phyloP scores from a whole-genome alignment of 129 eudicot species.

The Chrysanthemum lavandulifolium region DNA sequence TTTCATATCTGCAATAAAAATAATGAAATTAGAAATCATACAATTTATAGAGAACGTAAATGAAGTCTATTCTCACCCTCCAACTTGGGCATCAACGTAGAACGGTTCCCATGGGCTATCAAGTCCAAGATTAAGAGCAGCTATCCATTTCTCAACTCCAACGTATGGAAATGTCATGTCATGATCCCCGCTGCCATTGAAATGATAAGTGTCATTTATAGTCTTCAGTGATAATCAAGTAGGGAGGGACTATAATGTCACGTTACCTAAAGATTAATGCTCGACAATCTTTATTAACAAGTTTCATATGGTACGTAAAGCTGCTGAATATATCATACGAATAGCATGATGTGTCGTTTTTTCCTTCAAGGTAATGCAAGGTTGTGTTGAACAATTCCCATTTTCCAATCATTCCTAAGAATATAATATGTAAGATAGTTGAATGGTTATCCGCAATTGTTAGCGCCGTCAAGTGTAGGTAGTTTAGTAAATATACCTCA shows the following conservation, averaged over 20 bases:
- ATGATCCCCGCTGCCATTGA: conserved; percentile 30
- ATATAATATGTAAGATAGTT: no score
- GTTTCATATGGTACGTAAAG: conserved; percentile 24
- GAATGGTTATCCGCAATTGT: no score
- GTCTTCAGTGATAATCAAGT: not conserved
- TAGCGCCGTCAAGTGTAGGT: no score
- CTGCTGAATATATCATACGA: no score
- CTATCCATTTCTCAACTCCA: conserved; percentile 27
- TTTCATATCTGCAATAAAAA: conserved; percentile 11
- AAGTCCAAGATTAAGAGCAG: conserved; percentile 17
- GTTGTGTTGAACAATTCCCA: no score
- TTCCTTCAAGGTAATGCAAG: no score
- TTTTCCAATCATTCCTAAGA: no score
- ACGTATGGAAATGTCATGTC: conserved; percentile 30
- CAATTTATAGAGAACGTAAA: not conserved
- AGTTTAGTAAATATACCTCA: no score
- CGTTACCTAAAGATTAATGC: conserved; percentile 35
- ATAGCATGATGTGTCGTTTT: no score
- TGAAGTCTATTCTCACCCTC: conserved; percentile 25
- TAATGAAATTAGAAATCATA: not conserved
- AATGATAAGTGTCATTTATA: not conserved
- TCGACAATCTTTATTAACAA: conserved; percentile 20
- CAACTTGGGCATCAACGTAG: conserved; percentile 35
- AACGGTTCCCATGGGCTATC: conserved; percentile 32
- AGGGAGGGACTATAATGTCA: not conserved